phyloP scores from a whole-genome alignment of 208 protist genomes.

The Spongospora subterranea region DNA sequence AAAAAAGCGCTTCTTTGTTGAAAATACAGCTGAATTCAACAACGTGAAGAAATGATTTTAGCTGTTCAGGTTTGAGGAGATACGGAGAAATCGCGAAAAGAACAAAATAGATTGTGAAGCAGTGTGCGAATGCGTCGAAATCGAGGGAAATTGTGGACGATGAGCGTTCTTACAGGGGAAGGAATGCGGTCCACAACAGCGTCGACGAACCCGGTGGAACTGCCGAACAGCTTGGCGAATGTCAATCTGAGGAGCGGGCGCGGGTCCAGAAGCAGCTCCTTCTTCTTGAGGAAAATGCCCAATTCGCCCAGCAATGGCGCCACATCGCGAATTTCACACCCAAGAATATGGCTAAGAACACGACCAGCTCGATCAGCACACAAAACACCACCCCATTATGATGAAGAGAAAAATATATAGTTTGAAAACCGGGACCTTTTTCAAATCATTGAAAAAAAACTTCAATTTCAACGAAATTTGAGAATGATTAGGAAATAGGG shows the following conservation, averaged over 20 bases:
- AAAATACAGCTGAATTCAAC: too few relatives aligned
- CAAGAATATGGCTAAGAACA: slow-evolving; percentile 58
- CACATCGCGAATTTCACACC: slow-evolving; percentile 25
- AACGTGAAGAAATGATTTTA: too few relatives aligned
- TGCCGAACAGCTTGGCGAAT: slow-evolving; percentile 46
- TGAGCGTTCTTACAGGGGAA: neutral
- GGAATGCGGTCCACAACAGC: slow-evolving; percentile 23
- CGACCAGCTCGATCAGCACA: too few relatives aligned
- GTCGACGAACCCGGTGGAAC: slow-evolving; percentile 38
- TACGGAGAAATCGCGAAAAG: too few relatives aligned
- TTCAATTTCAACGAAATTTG: neutral
- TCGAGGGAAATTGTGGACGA: neutral
- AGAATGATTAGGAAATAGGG: neutral
- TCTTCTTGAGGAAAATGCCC: slow-evolving; percentile 63
- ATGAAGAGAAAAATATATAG: neutral
- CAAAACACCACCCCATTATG: neutral
- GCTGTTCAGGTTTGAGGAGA: too few relatives aligned
- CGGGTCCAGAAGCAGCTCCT: slow-evolving; percentile 31
- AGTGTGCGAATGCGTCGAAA: neutral
- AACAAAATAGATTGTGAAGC: neutral
- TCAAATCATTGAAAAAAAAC: neutral
- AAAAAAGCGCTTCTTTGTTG: too few relatives aligned
- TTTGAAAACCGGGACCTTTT: neutral
- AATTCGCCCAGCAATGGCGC: slow-evolving; percentile 62
- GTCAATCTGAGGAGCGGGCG: slow-evolving; percentile 51